Evolutionary conservation across 1,284 basidiomycete species (phyloP), one percentile per base, ranked within the genome.

Genomic region (Coniophora puteana): DNA sequence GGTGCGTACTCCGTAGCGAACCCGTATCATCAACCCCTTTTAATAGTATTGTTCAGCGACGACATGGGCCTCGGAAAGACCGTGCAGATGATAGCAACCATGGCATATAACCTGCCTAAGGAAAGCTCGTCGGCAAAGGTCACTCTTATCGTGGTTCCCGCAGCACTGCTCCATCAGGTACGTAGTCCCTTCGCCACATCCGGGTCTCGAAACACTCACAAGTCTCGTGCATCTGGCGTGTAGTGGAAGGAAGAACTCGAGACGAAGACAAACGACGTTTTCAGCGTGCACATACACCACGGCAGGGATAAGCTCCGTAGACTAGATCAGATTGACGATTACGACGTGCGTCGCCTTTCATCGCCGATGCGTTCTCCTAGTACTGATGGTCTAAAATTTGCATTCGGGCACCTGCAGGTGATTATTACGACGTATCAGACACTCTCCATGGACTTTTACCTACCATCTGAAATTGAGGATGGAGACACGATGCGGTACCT

Each of bases 41-140:
- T 38, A 35, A 42, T 45, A 16, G 38, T 46, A 22, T 48, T 44
- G 24, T 40, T 44, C 41, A 80, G 78, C 12, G 93, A 96, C 59
- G 92, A 96, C 57, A 94, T 96, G 92, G 89, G 88, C 63, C 74
- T 90, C 33, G 86, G 86, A 4, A 81, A 82, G 62, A 83, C 80
- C 8, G 76, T 84, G 7, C 81, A 85, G 54, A 83, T 83, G 78
- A 84, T 86, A 44, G 83, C 80, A 1, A 78, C 76, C 0, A 84
- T 85, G 80, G 71, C 69, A 18, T 67, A 69, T 53, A 82, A 85
- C 50, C 66, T 69, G 51, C 75, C 80, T 0, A 55, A 52, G 0
- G 49, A 56, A 1, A 68, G 75, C 23, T 74, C 76, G 7, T 61
- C 67, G 6, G 50, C 63, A 37, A 66, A 67, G 33, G 74, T 74